Evolutionary conservation across 257 asterid species (phyloP).

Genomic region (Solanum megistacrolobum): DNA sequence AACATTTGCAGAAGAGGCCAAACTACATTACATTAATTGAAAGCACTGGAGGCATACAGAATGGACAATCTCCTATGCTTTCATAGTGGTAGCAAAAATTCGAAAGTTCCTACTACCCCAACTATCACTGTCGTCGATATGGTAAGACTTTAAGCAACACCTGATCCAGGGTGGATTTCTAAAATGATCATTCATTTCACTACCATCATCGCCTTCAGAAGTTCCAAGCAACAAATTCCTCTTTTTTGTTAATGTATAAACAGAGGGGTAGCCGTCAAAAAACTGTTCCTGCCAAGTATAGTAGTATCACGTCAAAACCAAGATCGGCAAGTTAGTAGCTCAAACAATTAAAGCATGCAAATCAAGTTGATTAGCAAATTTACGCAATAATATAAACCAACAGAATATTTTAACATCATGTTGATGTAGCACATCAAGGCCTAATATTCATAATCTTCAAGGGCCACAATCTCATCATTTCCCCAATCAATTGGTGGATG

Average conservation of each 20-base stretch:
- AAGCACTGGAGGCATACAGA: background rate
- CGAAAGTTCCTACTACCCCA: constrained; percentile 66
- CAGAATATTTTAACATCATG: background rate
- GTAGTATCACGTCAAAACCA: background rate
- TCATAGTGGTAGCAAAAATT: constrained; percentile 37
- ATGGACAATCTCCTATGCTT: constrained; percentile 10
- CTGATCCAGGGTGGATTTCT: constrained; percentile 75
- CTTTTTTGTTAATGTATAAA: constrained; percentile 28
- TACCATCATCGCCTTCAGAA: constrained; percentile 6
- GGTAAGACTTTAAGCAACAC: constrained; percentile 63
- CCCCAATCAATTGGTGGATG: background rate
- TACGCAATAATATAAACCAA: background rate
- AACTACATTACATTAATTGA: background rate
- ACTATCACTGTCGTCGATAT: constrained; percentile 22
- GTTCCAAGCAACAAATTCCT: constrained; percentile 51
- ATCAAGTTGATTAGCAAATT: background rate
- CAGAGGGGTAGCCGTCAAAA: constrained; percentile 30
- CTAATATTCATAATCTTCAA: background rate
- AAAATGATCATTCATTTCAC: constrained; percentile 3
- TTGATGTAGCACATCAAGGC: background rate
- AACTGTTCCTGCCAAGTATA: constrained; percentile 30
- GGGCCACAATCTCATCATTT: background rate
- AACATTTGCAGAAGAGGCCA: background rate
- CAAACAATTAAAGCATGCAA: background rate
- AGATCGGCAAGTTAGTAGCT: background rate